Conservation (phyloP, 805 yeast genomes). For the Clavispora asparagi region DNA sequence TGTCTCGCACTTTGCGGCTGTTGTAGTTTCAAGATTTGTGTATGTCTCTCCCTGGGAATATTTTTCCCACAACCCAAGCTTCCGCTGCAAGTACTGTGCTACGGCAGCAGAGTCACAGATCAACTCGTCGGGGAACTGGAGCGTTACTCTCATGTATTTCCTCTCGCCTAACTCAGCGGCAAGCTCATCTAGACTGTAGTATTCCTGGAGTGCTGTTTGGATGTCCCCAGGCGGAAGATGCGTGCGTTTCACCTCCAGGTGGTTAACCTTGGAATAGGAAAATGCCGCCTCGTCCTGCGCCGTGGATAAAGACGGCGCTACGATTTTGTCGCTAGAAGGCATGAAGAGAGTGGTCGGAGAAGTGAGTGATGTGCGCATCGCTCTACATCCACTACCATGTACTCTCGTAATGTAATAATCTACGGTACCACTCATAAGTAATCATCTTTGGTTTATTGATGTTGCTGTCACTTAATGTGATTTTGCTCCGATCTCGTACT, state of each 20-base stretch:
- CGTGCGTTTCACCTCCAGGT: conserved; percentile 15
- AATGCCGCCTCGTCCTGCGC: conserved; percentile 60
- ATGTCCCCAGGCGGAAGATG: conserved; percentile 18
- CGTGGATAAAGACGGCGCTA: conserved; percentile 72
- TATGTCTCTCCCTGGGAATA: no score
- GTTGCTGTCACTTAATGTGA: no score
- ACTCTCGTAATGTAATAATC: no score
- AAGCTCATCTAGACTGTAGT: conserved; percentile 53
- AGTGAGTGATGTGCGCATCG: background rate
- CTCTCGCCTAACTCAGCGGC: conserved; percentile 33
- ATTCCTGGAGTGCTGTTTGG: conserved; percentile 36
- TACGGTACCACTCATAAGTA: no score
- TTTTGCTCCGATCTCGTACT: no score
- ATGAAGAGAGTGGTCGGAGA: background rate
- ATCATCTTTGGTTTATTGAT: no score
- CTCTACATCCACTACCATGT: no score
- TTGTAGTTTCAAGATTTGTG: no score
- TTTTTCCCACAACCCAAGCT: conserved; percentile 14
- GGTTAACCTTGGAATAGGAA: conserved; percentile 39
- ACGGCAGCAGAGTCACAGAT: conserved; percentile 76
- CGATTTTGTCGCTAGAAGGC: conserved; percentile 10
- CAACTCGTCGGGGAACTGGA: conserved; percentile 85
- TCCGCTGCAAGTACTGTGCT: conserved; percentile 47
- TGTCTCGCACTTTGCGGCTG: no score
- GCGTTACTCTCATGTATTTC: conserved; percentile 52